Conservation (phyloP, 352 stramenopile species). For the Phytopythium chamaehyphon region DNA sequence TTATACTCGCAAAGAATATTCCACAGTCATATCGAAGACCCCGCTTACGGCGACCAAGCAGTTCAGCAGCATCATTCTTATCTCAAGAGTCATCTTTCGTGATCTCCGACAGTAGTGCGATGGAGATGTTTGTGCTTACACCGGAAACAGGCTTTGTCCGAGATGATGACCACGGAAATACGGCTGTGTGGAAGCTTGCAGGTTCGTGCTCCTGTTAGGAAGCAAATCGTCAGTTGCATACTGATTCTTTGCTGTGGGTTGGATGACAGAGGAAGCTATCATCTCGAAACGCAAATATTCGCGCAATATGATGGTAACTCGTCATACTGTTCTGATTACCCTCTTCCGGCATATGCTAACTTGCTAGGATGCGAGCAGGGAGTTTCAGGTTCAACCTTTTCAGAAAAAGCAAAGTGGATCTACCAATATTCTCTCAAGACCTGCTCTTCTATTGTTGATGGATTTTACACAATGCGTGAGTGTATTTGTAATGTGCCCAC, state of each 20-base stretch:
- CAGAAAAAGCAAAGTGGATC: slow-evolving; percentile 65
- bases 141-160: slow-evolving; percentile 27
- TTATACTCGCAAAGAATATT: slow-evolving; percentile 3
- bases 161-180: slow-evolving; percentile 9
- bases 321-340: not conserved
- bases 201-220: not conserved
- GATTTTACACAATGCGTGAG: slow-evolving; percentile 68
- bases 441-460: slow-evolving; percentile 43
- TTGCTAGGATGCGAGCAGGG: slow-evolving; percentile 13
- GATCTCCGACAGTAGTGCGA: slow-evolving; percentile 19
- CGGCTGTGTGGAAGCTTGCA: slow-evolving; percentile 6
- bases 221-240: too few relatives aligned
- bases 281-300: not conserved
- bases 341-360: not conserved
- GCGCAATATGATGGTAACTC: slow-evolving; percentile 1
- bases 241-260: not conserved
- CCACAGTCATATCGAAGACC: not conserved
- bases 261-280: not conserved
- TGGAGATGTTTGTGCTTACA: slow-evolving; percentile 24
- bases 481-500: not conserved
- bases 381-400: slow-evolving; percentile 39
- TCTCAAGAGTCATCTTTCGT: slow-evolving; percentile 21
- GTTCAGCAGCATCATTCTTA: slow-evolving; percentile 3
- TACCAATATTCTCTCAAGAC: slow-evolving; percentile 61
- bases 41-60: not conserved